Percentiles rank a stretch among this genome's conserved stretches.
phyloP scores from a whole-genome alignment of 75 land plant species.

The Cryptomeria japonica region DNA sequence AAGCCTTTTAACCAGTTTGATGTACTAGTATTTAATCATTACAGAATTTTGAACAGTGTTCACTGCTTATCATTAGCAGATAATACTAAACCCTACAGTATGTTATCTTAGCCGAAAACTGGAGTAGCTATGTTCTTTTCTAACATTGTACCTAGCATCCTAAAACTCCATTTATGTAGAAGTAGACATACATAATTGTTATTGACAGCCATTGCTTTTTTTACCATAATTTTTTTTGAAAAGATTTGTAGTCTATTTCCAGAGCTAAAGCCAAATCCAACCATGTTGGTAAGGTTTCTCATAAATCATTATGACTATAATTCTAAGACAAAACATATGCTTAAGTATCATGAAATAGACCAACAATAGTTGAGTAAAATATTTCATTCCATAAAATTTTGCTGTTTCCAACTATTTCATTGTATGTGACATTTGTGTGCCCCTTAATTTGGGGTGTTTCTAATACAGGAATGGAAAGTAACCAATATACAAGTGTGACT shows the following conservation, averaged over 20 bases:
- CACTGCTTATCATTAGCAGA: not conserved
- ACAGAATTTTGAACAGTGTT: not conserved
- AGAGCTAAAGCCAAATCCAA: not conserved
- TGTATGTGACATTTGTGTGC: not conserved
- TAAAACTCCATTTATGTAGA: not conserved
- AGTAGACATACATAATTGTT: not conserved
- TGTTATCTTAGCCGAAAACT: not conserved
- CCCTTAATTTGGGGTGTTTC: conserved; percentile 2
- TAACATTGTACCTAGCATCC: not conserved
- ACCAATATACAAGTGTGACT: conserved; percentile 9
- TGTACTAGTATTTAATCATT: not conserved
- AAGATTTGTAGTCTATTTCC: not conserved
- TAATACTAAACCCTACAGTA: not conserved
- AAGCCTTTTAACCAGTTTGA: not conserved
- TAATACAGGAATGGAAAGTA: not conserved
- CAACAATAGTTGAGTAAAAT: not conserved
- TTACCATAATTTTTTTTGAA: not conserved
- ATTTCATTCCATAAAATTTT: not conserved
- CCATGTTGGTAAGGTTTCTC: not conserved
- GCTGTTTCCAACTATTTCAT: not conserved
- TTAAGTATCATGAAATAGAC: not conserved
- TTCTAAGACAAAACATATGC: not conserved
- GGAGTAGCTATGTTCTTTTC: not conserved
- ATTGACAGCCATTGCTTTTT: not conserved
- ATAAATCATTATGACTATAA: not conserved